These are phyloP conservation scores for Geranium rotundifolium DNA, from an alignment of 345 rosid genomes.

Conservation along the genomic window DNA sequence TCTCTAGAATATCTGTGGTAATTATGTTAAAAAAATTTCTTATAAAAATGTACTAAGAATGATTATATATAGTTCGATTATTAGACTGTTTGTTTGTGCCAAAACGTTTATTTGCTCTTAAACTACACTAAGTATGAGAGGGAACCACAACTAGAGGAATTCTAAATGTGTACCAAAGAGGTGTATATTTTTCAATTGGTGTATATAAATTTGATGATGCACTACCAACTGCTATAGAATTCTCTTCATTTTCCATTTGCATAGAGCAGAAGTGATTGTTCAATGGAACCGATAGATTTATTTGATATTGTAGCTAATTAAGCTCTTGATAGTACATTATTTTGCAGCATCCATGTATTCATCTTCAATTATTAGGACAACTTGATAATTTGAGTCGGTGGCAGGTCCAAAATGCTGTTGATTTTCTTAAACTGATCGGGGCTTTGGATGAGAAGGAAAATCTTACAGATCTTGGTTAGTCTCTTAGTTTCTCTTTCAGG, in stretches of 20 bases:
- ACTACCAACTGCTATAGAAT: neutral
- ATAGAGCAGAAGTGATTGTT: neutral
- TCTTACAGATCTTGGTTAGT: constrained; percentile 89
- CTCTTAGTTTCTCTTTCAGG: constrained; percentile 8
- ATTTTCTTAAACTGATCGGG: constrained; percentile 82
- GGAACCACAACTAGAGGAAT: neutral
- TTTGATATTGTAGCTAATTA: neutral
- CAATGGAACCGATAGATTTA: neutral
- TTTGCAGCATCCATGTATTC: neutral
- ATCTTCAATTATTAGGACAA: constrained; percentile 2
- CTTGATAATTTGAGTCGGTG: constrained; percentile 9
- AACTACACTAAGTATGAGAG: neutral
- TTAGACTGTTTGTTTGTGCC: neutral
- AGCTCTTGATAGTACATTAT: neutral
- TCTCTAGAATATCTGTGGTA: too few species aligned
- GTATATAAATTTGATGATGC: neutral
- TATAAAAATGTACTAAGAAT: neutral
- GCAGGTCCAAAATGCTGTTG: constrained; percentile 95
- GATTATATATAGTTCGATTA: neutral
- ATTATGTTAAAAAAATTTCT: too few species aligned
- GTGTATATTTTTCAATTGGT: neutral
- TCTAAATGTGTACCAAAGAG: neutral
- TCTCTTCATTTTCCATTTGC: neutral
- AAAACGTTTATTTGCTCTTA: neutral
- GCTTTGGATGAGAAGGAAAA: constrained; percentile 85